These are phyloP conservation scores for Polychaeton citri DNA, from an alignment of 2,329 filamentous ascomycete species.

Conservation along the genomic window DNA sequence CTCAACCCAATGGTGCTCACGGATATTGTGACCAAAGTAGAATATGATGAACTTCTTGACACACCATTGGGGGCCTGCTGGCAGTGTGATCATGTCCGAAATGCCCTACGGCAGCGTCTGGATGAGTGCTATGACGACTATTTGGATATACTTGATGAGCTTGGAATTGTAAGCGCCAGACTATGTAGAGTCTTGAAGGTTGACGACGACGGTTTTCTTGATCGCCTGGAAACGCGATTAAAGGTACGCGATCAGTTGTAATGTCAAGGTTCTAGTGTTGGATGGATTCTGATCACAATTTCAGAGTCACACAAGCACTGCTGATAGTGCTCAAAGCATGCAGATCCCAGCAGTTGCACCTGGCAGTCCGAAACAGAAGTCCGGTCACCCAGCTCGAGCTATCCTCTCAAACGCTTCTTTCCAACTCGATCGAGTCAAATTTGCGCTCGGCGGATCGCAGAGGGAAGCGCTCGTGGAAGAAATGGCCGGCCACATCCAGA, in stretches of 20 bases:
- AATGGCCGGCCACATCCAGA: constrained; percentile 4
- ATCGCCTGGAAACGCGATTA: not conserved
- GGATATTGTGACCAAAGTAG: constrained; percentile 7
- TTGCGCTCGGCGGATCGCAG: constrained; percentile 2
- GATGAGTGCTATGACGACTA: constrained; percentile 13
- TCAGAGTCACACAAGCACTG: not conserved
- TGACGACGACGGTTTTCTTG: constrained; percentile 9
- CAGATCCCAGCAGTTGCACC: not conserved
- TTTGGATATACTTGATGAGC: constrained; percentile 12
- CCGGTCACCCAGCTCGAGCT: constrained; percentile 3
- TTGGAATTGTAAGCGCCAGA: constrained; percentile 11
- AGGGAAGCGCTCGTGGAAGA: constrained; percentile 5
- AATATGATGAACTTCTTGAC: constrained; percentile 10
- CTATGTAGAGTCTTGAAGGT: constrained; percentile 10
- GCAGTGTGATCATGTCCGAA: constrained; percentile 10
- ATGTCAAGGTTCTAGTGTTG: too few relatives aligned
- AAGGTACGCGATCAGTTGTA: constrained; percentile 5
- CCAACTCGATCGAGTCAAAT: constrained; percentile 6
- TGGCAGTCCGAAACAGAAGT: not conserved
- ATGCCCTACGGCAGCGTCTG: constrained; percentile 11
- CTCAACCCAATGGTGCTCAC: constrained; percentile 14
- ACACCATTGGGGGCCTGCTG: constrained; percentile 13
- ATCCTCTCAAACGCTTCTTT: constrained; percentile 3
- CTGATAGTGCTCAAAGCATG: not conserved
- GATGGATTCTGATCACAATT: not conserved